Evolutionary conservation across 768 basidiomycete genomes (phyloP).

Genomic region (Russula vinacea): DNA sequence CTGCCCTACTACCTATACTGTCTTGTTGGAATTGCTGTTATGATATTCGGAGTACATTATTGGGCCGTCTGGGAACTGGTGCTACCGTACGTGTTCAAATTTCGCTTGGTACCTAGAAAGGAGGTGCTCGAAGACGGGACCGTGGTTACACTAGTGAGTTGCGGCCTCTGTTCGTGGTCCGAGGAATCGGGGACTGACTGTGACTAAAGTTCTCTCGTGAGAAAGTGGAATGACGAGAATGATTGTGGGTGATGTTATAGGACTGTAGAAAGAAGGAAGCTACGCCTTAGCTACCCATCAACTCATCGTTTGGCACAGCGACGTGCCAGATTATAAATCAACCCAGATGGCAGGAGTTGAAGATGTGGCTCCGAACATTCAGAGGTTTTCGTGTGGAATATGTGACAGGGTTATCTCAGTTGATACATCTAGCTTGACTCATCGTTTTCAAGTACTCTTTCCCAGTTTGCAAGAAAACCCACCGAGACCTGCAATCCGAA

Average conservation of each 20-base stretch:
- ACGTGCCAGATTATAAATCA: neutral
- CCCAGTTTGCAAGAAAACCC: too few species aligned
- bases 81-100: slow-evolving; percentile 49
- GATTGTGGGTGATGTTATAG: too few species aligned
- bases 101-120: slow-evolving; percentile 47
- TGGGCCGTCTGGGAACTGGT: slow-evolving; percentile 55
- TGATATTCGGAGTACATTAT: slow-evolving; percentile 47
- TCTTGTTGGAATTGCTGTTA: slow-evolving; percentile 50
- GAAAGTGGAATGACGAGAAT: slow-evolving; percentile 6
- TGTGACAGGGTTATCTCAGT: neutral
- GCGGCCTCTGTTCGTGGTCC: too few species aligned
- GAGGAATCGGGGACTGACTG: neutral
- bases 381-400: neutral
- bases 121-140: slow-evolving; percentile 51
- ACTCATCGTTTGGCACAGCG: neutral
- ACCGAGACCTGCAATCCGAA: too few species aligned
- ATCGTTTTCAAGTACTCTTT: neutral
- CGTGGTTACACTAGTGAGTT: slow-evolving; percentile 50
- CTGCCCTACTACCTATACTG: slow-evolving; percentile 61
- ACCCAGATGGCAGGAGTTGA: neutral
- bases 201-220: slow-evolving; percentile 20
- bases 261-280: too few species aligned
- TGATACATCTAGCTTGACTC: neutral
- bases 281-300: too few species aligned
- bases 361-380: neutral